phyloP scores from a whole-genome alignment of 192 early-diverging fungal species.

The Fimicolochytrium jonesii region DNA sequence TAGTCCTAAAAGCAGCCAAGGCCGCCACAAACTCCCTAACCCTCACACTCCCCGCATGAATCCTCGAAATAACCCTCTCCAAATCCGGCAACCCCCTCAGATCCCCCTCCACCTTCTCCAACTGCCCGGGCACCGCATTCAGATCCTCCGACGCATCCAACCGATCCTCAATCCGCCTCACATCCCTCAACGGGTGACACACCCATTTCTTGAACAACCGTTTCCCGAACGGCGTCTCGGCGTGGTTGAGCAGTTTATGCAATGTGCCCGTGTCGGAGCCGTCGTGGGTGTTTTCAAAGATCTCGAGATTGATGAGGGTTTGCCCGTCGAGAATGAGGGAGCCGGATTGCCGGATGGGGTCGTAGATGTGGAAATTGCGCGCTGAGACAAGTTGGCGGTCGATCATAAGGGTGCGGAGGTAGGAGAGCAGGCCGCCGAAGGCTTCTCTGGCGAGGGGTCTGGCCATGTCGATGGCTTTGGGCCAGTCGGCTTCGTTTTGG shows the following conservation, averaged over 20 bases:
- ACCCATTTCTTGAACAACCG: slow-evolving; percentile 65
- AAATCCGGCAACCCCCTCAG: slow-evolving; percentile 68
- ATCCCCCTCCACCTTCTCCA: slow-evolving; percentile 5
- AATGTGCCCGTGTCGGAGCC: slow-evolving; percentile 74
- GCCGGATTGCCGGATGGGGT: slow-evolving; percentile 70
- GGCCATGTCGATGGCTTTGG: slow-evolving; percentile 8
- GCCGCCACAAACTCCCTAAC: slow-evolving; percentile 79
- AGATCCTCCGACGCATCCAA: slow-evolving; percentile 89
- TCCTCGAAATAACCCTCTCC: slow-evolving; percentile 84
- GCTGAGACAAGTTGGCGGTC: slow-evolving; percentile 82
- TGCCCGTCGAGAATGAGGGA: slow-evolving; percentile 89
- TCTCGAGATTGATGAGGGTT: slow-evolving; percentile 86
- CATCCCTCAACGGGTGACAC: slow-evolving; percentile 76
- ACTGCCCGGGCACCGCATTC: slow-evolving; percentile 26
- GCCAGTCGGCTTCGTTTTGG: slow-evolving; percentile 16
- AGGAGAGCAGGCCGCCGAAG: slow-evolving; percentile 77
- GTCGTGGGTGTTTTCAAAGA: slow-evolving; percentile 81
- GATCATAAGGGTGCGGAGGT: slow-evolving; percentile 82
- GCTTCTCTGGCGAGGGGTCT: slow-evolving; percentile 36
- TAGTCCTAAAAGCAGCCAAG: slow-evolving; percentile 53
- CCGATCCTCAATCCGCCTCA: slow-evolving; percentile 69
- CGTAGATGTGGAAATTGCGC: slow-evolving; percentile 76
- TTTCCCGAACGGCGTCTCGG: slow-evolving; percentile 78
- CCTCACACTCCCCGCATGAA: slow-evolving; percentile 81
- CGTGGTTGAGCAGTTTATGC: slow-evolving; percentile 75